Base-by-base conservation (phyloP, 805 yeast genomes). In the Pichia nakasei region DNA sequence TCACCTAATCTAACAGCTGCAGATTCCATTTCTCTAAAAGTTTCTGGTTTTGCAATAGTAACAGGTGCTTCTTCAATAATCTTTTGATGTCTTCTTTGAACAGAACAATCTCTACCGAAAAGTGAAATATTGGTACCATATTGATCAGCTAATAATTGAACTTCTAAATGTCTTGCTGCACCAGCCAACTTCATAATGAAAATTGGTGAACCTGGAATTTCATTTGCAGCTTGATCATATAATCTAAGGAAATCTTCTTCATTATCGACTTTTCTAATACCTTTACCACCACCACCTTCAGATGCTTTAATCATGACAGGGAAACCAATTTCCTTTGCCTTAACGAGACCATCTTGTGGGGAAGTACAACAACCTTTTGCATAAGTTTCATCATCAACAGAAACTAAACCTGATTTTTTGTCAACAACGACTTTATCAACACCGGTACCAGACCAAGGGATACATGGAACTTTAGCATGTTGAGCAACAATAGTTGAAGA, bases 261-360 rank as follows among this genome's bases (percentile, higher is more conserved):
- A 50, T 72, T 63, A 45, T 85, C 95, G 52, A 88, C 97, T 68
- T 88, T 88, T 72, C 99, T 83, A 65, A 93, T 93, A 77, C 99
- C 99, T 70, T 93, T 93, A 73, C 99, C 99, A 70, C 99, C 99
- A 68, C 99, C 99, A 73, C 99, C 99, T 79, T 93, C 99, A 47
- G 97, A 88, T 40, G 98, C 98, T 68, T 93, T 93, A 61, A 93
- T 81, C 99, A 93, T 93, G 43, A 93, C 95, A 27, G 99, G 99
- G 72, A 93, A 88, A 2, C 98, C 98, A 58, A 93, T 89, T 58
- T 75, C 64, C 56, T 73, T 77, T 48, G 98, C 98, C 63, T 84
- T 85, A 37, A 54, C 73, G 45, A 93, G 73, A 51, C 97, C 99
- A 57, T 91, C 95, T 57, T 82, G 93, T 39, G 97, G 88, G 35